Conservation (phyloP, 805 yeast species). For the Candida schatavii region DNA sequence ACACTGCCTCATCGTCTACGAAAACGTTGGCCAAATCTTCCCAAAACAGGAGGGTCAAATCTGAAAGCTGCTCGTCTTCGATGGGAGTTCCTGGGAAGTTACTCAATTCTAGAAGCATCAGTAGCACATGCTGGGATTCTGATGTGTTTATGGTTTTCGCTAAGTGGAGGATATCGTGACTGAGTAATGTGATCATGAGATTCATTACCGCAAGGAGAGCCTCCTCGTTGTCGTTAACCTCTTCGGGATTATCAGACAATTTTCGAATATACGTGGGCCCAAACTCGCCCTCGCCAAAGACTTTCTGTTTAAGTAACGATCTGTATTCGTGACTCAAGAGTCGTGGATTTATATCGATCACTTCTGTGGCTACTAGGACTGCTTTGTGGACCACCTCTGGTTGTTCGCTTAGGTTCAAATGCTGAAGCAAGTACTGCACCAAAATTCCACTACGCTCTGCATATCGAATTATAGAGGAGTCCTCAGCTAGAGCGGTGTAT, state of each 20-base stretch:
- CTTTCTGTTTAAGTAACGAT: slow-evolving; percentile 23
- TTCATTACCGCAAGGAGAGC: slow-evolving; percentile 39
- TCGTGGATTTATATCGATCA: slow-evolving; percentile 44
- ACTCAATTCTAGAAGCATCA: slow-evolving; percentile 51
- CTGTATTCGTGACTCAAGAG: slow-evolving; percentile 33
- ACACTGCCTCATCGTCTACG: slow-evolving; percentile 43
- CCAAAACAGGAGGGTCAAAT: slow-evolving; percentile 64
- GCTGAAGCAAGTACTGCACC: slow-evolving; percentile 16
- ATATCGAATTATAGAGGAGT: slow-evolving; percentile 31
- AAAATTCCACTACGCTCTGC: slow-evolving; percentile 9
- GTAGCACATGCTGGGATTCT: slow-evolving; percentile 39
- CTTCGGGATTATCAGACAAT: slow-evolving; percentile 28
- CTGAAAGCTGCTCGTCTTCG: slow-evolving; percentile 53
- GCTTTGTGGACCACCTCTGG: slow-evolving; percentile 17
- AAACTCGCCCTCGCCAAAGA: slow-evolving; percentile 44
- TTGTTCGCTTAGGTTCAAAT: slow-evolving; percentile 5
- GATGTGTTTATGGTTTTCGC: slow-evolving; percentile 37
- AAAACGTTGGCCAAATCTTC: slow-evolving; percentile 58
- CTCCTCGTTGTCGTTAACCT: slow-evolving; percentile 24
- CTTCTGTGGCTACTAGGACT: slow-evolving; percentile 38
- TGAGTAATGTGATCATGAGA: slow-evolving; percentile 45
- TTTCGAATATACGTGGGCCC: slow-evolving; percentile 37
- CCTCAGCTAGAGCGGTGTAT: slow-evolving; percentile 35
- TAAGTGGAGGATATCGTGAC: slow-evolving; percentile 43
- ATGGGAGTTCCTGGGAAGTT: slow-evolving; percentile 57